Evolutionary conservation across 202 grass and related monocot species (phyloP), one percentile per base, ranked within the genome.

Genomic region (Brachypodium distachyon): DNA sequence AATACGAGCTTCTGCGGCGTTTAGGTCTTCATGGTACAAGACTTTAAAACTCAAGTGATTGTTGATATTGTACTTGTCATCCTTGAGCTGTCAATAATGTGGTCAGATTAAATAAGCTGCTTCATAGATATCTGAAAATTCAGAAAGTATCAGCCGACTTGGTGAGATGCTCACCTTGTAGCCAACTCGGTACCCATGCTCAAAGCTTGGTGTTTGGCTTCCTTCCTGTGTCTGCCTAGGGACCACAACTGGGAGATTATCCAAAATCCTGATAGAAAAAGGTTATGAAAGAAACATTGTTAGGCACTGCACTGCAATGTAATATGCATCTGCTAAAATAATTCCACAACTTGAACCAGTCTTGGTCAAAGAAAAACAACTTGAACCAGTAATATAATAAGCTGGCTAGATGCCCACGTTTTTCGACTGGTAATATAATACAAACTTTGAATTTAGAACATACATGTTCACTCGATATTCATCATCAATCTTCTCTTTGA

Each of bases 401-500:
- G n/a, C n/a, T n/a, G n/a, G n/a, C n/a, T n/a, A n/a, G n/a, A n/a
- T n/a, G n/a, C n/a, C n/a, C n/a, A n/a, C n/a, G n/a, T n/a, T 53
- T 7, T 59, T 67, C 32, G 55, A 72, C 5, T 59, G 70, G 65
- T 19, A 79, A 70, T 52, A 51, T 7, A 59, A 48, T 33, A 78
- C 1, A 11, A 81, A 22, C 9, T 69, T 83, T 21, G 61, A 43
- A 49, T 13, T 75, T 27, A 74, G 22, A 76, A 25, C 87, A 83
- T 99, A 99, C 96, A 99, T 96, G 81, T 99, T 99, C 21, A 96
- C 92, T 77, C 96, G 77, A 67, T 99, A 99, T 77, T 96, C 96
- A 84, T 99, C 96, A 79, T 99, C 89, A 23, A 99, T 99, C 83
- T 99, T 99, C 74, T 99, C 96, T 82, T 90, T 96, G 83, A 99